phyloP scores from a whole-genome alignment of 495 filamentous ascomycete species.

The Penicillium verhagenii region DNA sequence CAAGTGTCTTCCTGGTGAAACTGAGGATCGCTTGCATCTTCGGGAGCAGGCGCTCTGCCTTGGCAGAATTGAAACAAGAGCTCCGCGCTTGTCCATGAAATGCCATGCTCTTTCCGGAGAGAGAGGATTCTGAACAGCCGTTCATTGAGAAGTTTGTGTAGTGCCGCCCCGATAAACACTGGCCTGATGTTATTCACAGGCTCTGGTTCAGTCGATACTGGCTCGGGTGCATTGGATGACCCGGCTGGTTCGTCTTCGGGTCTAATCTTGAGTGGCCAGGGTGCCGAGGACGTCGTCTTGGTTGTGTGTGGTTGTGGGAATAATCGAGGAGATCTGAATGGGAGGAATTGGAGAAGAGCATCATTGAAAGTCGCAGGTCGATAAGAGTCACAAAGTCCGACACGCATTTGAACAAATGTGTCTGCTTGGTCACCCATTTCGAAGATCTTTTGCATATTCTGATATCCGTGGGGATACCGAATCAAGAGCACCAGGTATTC shows the following conservation, averaged over 20 bases:
- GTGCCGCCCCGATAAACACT: slow-evolving; percentile 70
- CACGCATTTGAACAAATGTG: slow-evolving; percentile 33
- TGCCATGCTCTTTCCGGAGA: slow-evolving; percentile 49
- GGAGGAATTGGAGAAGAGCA: too few species aligned
- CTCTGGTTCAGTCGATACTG: too few species aligned
- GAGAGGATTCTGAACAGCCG: slow-evolving; percentile 64
- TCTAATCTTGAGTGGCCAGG: too few species aligned
- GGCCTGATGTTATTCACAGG: slow-evolving; percentile 16
- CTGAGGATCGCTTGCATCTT: slow-evolving; percentile 7
- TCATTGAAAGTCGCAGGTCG: slow-evolving; percentile 45
- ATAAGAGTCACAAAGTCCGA: slow-evolving; percentile 49
- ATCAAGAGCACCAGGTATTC: slow-evolving; percentile 80
- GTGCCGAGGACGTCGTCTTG: too few species aligned
- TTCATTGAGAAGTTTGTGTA: slow-evolving; percentile 68
- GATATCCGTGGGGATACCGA: slow-evolving; percentile 61
- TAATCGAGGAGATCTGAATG: too few species aligned
- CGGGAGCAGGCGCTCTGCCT: slow-evolving; percentile 19
- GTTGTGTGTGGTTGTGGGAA: too few species aligned
- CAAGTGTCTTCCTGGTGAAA: slow-evolving; percentile 26
- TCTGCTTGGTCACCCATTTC: slow-evolving; percentile 6
- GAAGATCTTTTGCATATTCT: slow-evolving; percentile 48
- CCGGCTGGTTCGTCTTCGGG: too few species aligned
- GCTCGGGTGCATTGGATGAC: too few species aligned
- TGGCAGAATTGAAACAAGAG: slow-evolving; percentile 49
- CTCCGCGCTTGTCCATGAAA: slow-evolving; percentile 75